A percentile compares a stretch with the other conserved stretches of the same genome.
Evolutionary conservation across 805 yeast genomes (phyloP).

Genomic region (Barnettozyma siamensis): DNA sequence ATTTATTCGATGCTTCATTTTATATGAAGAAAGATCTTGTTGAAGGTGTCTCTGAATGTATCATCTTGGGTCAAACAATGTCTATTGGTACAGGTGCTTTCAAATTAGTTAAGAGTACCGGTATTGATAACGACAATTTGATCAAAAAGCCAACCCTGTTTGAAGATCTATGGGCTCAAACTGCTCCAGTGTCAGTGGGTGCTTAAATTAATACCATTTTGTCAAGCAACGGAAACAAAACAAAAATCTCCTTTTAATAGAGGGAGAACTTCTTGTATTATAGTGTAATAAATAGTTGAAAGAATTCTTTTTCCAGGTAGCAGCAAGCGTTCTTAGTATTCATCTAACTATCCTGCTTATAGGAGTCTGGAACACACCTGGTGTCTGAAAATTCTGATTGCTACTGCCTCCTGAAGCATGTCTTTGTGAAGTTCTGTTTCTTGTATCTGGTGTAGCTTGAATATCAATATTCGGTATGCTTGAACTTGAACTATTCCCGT

Average conservation of each 20-base stretch:
- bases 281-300: too few species aligned
- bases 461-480: slow-evolving; percentile 10
- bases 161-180: slow-evolving; percentile 32
- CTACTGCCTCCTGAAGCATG: background rate
- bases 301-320: background rate
- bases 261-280: background rate
- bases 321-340: slow-evolving; percentile 8
- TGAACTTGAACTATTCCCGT: slow-evolving; percentile 2
- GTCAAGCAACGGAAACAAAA: too few species aligned
- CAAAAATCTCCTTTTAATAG: background rate
- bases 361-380: slow-evolving; percentile 20
- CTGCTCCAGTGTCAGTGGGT: background rate
- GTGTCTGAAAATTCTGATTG: slow-evolving; percentile 15
- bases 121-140: slow-evolving; percentile 38
- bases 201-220: too few species aligned
- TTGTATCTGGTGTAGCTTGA: slow-evolving; percentile 21
- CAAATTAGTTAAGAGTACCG: slow-evolving; percentile 64
- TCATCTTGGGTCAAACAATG: slow-evolving; percentile 97
- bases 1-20: slow-evolving; percentile 95
- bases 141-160: slow-evolving; percentile 40
- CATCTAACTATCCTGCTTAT: slow-evolving; percentile 20
- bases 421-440: slow-evolving; percentile 14
- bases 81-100: slow-evolving; percentile 96
- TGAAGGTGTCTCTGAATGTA: slow-evolving; percentile 97
- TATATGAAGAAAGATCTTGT: slow-evolving; percentile 93